Conservation (phyloP, 2,329 filamentous ascomycete genomes). For the Colletotrichum sp. region DNA sequence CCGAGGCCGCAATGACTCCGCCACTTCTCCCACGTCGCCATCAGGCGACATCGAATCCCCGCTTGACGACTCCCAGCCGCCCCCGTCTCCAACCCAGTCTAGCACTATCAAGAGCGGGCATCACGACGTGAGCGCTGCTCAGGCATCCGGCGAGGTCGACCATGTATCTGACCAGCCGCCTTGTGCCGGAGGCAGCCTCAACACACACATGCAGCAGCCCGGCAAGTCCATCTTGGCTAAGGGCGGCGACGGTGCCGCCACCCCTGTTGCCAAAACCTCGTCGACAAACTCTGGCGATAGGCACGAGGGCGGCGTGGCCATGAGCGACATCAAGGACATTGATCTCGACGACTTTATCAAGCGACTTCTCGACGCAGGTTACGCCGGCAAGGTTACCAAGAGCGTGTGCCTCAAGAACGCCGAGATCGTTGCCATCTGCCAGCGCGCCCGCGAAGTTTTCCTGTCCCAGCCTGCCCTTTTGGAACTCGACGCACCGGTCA, state of each 20-base stretch:
- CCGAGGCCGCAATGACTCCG: conserved; percentile 52
- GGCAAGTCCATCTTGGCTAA: conserved; percentile 91
- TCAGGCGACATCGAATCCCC: conserved; percentile 45
- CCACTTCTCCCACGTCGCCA: conserved; percentile 43
- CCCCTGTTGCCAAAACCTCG: conserved; percentile 58
- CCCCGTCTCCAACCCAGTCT: conserved; percentile 88
- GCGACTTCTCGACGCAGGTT: conserved; percentile 89
- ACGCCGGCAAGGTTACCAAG: conserved; percentile 96
- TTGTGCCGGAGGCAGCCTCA: conserved; percentile 64
- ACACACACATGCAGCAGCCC: conserved; percentile 68
- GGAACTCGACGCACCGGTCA: conserved; percentile 92
- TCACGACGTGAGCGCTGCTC: conserved; percentile 80
- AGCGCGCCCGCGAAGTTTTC: conserved; percentile 86
- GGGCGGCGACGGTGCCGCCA: conserved; percentile 70
- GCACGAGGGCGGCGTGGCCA: conserved; percentile 67
- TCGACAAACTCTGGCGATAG: conserved; percentile 42
- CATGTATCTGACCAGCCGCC: conserved; percentile 92
- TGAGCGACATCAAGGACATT: conserved; percentile 89
- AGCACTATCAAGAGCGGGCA: conserved; percentile 69
- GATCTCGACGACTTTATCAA: conserved; percentile 98
- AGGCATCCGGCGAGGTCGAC: conserved; percentile 89
- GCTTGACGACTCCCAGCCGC: conserved; percentile 60
- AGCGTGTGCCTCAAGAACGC: conserved; percentile 97
- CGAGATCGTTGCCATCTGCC: conserved; percentile 93
- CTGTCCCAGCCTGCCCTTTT: conserved; percentile 90